These are phyloP conservation scores for Candida gorgasii DNA, from an alignment of 805 yeast genomes.

Conservation along the genomic window DNA sequence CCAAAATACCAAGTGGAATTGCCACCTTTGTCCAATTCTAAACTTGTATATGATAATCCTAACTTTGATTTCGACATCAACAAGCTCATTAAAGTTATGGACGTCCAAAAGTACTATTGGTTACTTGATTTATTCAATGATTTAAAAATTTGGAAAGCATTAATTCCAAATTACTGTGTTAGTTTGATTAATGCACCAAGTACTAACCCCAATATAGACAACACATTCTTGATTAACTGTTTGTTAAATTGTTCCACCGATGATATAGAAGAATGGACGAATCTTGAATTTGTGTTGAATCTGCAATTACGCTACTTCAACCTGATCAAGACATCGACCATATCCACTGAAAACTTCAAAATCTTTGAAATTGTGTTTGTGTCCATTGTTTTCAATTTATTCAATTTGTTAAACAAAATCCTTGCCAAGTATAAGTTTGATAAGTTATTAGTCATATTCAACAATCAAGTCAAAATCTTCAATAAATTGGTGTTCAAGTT, in stretches of 20 bases:
- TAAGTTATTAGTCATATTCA: constrained; percentile 15
- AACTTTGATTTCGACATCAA: constrained; percentile 16
- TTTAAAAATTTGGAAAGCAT: constrained; percentile 36
- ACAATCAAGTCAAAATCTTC: constrained; percentile 34
- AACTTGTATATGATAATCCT: constrained; percentile 15
- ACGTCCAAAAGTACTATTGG: constrained; percentile 39
- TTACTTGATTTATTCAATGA: constrained; percentile 42
- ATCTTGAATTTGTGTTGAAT: constrained; percentile 13
- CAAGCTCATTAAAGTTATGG: constrained; percentile 19
- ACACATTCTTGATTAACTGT: constrained; percentile 28
- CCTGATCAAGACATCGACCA: constrained; percentile 2
- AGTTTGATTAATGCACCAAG: constrained; percentile 11
- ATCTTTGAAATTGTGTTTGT: constrained; percentile 31
- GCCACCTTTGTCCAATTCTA: constrained; percentile 15
- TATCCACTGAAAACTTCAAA: constrained; percentile 11
- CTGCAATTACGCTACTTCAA: constrained; percentile 23
- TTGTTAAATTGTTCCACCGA: constrained; percentile 30
- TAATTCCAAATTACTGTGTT: constrained; percentile 36
- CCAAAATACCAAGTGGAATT: constrained; percentile 15
- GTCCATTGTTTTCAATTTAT: constrained; percentile 30
- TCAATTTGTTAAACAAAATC: constrained; percentile 21
- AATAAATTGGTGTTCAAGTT: constrained; percentile 27
- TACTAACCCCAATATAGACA: constrained; percentile 2
- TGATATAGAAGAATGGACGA: constrained; percentile 6
- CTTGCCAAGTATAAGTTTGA: constrained; percentile 5